A percentile compares a stretch with the other conserved stretches of the same genome.
Conservation (phyloP, 805 yeast genomes). For the Teunomyces tritomae region DNA sequence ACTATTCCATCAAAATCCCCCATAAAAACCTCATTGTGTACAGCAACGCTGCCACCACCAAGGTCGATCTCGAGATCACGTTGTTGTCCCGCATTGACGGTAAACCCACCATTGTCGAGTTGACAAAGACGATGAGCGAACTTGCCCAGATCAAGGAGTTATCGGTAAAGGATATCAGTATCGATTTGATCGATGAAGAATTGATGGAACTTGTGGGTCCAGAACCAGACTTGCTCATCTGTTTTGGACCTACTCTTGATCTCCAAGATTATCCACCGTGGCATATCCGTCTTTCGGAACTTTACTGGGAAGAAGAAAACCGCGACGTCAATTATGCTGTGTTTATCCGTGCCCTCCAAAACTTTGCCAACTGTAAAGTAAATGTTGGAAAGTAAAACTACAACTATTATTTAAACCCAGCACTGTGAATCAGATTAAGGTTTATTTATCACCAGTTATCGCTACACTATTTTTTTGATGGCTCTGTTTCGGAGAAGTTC, state of each 20-base stretch:
- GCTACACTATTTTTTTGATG: neutral
- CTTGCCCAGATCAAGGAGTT: slow-evolving; percentile 62
- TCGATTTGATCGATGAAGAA: slow-evolving; percentile 73
- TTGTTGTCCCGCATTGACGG: slow-evolving; percentile 80
- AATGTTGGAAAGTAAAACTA: slow-evolving; percentile 73
- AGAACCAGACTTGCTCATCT: slow-evolving; percentile 88
- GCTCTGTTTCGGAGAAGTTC: neutral
- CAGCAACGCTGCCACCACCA: slow-evolving; percentile 30
- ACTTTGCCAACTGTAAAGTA: slow-evolving; percentile 75
- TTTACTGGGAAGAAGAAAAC: slow-evolving; percentile 89
- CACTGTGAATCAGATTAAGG: too few relatives aligned
- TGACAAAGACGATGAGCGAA: slow-evolving; percentile 83
- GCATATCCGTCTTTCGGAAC: slow-evolving; percentile 89
- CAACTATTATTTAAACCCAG: neutral
- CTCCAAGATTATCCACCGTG: slow-evolving; percentile 97
- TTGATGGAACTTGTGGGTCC: slow-evolving; percentile 71
- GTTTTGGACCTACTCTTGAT: slow-evolving; percentile 84
- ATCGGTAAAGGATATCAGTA: slow-evolving; percentile 62
- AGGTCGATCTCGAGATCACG: slow-evolving; percentile 55
- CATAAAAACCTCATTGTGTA: slow-evolving; percentile 54
- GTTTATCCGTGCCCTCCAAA: slow-evolving; percentile 72
- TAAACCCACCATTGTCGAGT: slow-evolving; percentile 81
- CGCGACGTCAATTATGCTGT: slow-evolving; percentile 78
- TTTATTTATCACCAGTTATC: neutral
- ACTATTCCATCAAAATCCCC: slow-evolving; percentile 61